A percentile compares a stretch with the other conserved stretches of the same genome.
Evolutionary conservation across 2,329 filamentous ascomycete genomes (phyloP).

Genomic region (Fusarium liriodendri): DNA sequence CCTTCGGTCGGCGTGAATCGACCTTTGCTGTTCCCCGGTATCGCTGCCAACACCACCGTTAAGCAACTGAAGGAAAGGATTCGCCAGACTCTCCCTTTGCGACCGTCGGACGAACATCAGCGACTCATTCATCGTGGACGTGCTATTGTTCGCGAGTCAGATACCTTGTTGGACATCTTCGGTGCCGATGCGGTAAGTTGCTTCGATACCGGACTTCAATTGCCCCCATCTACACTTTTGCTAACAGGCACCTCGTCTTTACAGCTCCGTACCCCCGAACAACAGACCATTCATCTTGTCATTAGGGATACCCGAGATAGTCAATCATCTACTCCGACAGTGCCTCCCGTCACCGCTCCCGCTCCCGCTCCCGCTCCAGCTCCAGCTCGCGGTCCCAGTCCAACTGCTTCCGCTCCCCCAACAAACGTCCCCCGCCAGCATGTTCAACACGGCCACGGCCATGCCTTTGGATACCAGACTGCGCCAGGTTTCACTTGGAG

Average conservation of each 20-base stretch:
- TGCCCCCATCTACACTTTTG: conserved; percentile 13
- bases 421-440: conserved; percentile 38
- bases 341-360: conserved; percentile 30
- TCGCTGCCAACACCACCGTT: conserved; percentile 64
- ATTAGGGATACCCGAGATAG: conserved; percentile 54
- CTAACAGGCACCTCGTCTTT: conserved; percentile 32
- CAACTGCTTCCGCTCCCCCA: conserved; percentile 35
- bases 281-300: conserved; percentile 66
- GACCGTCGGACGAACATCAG: conserved; percentile 65
- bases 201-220: conserved; percentile 3
- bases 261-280: conserved; percentile 57
- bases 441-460: conserved; percentile 29
- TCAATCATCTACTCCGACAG: conserved; percentile 40
- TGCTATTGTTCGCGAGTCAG: conserved; percentile 63
- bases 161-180: conserved; percentile 68
- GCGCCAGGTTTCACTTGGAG: conserved; percentile 45
- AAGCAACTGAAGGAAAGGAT: conserved; percentile 69
- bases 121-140: conserved; percentile 71
- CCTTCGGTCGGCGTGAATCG: conserved; percentile 66
- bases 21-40: conserved; percentile 60
- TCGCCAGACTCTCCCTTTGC: conserved; percentile 60
- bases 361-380: conserved; percentile 1
- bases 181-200: conserved; percentile 62
- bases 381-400: conserved; percentile 44
- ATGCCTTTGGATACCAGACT: conserved; percentile 44